These are phyloP conservation scores for Adansonia gregorii DNA, from an alignment of 441 rosid species.

Conservation along the genomic window DNA sequence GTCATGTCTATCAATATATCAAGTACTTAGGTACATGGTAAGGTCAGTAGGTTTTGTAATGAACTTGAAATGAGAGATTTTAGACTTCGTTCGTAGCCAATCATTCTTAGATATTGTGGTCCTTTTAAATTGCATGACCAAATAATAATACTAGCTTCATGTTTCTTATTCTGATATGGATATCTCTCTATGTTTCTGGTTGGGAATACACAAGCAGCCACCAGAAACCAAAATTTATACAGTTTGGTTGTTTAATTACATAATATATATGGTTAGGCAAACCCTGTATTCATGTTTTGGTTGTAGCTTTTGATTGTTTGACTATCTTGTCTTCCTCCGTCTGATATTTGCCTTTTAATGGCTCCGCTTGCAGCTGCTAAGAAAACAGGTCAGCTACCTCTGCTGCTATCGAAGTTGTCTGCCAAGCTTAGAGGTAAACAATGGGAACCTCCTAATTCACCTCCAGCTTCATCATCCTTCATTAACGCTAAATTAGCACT, in stretches of 20 bases:
- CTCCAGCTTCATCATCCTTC: slow-evolving; percentile 42
- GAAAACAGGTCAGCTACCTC: slow-evolving; percentile 45
- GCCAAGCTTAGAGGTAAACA: slow-evolving; percentile 72
- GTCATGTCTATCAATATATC: not conserved
- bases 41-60: not conserved
- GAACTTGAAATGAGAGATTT: not conserved
- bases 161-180: slow-evolving; percentile 12
- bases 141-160: not conserved
- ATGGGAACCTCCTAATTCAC: slow-evolving; percentile 32
- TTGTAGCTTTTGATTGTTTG: not conserved
- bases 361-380: slow-evolving; percentile 49
- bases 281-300: not conserved
- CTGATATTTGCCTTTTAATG: slow-evolving; percentile 29
- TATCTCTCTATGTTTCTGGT: slow-evolving; percentile 9
- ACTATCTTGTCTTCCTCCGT: slow-evolving; percentile 11
- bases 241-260: not conserved
- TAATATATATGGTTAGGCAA: not conserved
- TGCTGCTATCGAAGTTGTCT: slow-evolving; percentile 50
- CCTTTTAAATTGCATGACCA: not conserved
- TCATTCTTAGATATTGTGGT: slow-evolving; percentile 6
- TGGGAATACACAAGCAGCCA: not conserved
- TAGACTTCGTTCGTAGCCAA: not conserved
- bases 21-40: not conserved
- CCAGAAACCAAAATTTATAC: not conserved
- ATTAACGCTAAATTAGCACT: slow-evolving; percentile 53